Conservation (phyloP, 257 asterid genomes). For the Nicotiana noctiflora region DNA sequence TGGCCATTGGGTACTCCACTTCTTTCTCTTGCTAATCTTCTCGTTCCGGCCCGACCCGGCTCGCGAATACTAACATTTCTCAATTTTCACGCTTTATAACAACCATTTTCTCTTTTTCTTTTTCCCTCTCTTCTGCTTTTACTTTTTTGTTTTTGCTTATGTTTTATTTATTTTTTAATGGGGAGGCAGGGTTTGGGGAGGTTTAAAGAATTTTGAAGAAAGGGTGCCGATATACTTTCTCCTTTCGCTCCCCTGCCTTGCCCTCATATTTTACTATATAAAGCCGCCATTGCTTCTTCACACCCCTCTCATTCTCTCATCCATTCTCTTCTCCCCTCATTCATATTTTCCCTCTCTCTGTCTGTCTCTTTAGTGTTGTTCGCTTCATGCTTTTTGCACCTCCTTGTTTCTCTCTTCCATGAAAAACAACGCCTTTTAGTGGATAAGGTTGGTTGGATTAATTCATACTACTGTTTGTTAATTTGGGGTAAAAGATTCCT, state of each 20-base stretch:
- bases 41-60: background rate
- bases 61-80: background rate
- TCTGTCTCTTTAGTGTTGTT: background rate
- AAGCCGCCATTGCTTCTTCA: slow-evolving; percentile 44
- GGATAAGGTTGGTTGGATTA: background rate
- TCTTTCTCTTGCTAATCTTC: slow-evolving; percentile 12
- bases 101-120: no score
- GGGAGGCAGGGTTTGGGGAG: background rate
- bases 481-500: background rate
- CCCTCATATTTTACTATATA: slow-evolving; percentile 20
- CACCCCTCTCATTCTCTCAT: slow-evolving; percentile 8
- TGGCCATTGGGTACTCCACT: background rate
- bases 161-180: no score
- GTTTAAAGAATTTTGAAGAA: background rate
- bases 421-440: background rate
- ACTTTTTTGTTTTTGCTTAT: no score
- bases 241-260: background rate
- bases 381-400: background rate
- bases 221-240: background rate
- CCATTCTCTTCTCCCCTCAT: background rate
- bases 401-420: background rate
- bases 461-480: background rate
- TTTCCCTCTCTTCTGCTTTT: no score
- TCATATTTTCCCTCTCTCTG: background rate
- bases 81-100: background rate